Base-by-base conservation (phyloP, 1,139 yeast genomes). In the Geotrichum candidum region DNA sequence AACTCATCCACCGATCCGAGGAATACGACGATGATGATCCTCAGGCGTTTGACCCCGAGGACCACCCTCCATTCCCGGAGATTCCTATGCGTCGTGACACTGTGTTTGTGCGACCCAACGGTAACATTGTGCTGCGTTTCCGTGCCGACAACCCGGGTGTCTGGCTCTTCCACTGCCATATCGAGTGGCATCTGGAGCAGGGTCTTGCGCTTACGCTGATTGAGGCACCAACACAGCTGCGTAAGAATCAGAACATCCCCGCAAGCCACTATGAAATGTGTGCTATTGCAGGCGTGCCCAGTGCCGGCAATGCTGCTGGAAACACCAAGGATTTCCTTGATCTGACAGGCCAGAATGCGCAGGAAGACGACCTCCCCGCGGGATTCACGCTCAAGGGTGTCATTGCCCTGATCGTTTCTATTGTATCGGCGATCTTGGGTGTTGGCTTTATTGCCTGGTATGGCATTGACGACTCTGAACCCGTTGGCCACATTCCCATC, bases 91-190 rank as follows among this genome's bases (percentile, higher is more conserved):
- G 78, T 60, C 81, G 95, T 74, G 95, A 88, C 70, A 84, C 89
- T 0, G 81, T 84, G 18, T 80, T 79, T 68, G 84, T 86, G 46
- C 80, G 81, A 65, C 84, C 88, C 41, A 86, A 85, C 68, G 89
- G 92, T 29, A 85, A 86, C 74, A 81, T 89, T 70, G 73, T 82
- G 27, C 59, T 78, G 57, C 80, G 96, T 70, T 88, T 89, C 76
- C 81, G 80, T 67, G 90, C 96, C 58, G 84, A 87, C 70, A 89
- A 90, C 73, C 96, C 96, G 38, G 96, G 96, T 70, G 90, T 89
- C 51, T 90, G 96, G 96, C 80, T 87, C 71, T 90, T 90, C 88
- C 97, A 90, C 74, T 91, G 97, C 76, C 97, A 90, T 70, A 86
- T 90, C 67, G 96, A 90, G 70, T 90, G 97, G 97, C 97, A 90